Conservation (phyloP, 2,329 filamentous ascomycete genomes). For the Sclerotinia trifoliorum region DNA sequence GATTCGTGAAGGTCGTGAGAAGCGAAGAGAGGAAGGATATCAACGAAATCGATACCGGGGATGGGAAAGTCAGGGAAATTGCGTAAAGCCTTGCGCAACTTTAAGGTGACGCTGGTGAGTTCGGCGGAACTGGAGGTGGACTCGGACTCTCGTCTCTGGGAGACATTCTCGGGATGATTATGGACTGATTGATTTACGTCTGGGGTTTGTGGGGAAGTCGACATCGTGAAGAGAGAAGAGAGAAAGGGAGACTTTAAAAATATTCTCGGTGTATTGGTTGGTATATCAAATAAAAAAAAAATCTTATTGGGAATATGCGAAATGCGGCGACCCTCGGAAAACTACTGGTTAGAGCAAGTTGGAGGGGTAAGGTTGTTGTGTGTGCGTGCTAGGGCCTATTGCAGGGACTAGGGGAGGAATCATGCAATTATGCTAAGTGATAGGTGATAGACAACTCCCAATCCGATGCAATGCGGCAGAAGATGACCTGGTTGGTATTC, state of each 20-base stretch:
- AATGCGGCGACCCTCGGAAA: conserved; percentile 21
- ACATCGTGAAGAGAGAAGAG: conserved; percentile 38
- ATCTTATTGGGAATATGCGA: conserved; percentile 16
- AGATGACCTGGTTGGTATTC: background rate
- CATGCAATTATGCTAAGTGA: conserved; percentile 6
- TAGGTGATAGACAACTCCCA: background rate
- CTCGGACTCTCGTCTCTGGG: conserved; percentile 38
- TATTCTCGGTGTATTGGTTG: background rate
- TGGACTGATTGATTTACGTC: conserved; percentile 26
- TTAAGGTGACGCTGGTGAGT: conserved; percentile 58
- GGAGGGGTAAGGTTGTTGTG: conserved; percentile 5
- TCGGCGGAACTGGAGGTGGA: conserved; percentile 39
- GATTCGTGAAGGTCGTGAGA: conserved; percentile 69
- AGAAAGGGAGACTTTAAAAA: conserved; percentile 26
- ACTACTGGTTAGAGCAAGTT: conserved; percentile 18
- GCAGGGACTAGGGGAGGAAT: conserved; percentile 7
- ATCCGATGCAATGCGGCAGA: background rate
- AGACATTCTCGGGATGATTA: conserved; percentile 35
- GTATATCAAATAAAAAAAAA: conserved; percentile 18
- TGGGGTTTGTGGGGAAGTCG: conserved; percentile 28
- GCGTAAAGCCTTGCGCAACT: conserved; percentile 70
- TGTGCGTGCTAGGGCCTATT: background rate
- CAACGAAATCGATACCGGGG: conserved; percentile 91
- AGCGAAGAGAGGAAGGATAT: conserved; percentile 95
- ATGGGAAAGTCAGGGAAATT: conserved; percentile 91